Base-by-base conservation (phyloP, 176 grass and related monocot species). In the Rhynchospora pubera region DNA sequence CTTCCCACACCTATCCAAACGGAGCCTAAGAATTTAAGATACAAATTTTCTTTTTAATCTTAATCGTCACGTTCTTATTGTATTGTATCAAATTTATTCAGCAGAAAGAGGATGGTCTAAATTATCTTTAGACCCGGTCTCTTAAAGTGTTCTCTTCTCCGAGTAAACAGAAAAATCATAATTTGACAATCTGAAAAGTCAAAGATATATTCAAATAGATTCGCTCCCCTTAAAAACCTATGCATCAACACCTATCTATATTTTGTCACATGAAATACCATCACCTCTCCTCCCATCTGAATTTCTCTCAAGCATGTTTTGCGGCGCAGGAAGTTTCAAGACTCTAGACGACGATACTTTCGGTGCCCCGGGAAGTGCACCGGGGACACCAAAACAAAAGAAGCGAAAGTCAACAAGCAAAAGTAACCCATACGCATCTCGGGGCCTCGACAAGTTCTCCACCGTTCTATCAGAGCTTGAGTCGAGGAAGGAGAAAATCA, bases 401-500 rank as follows among this genome's bases (percentile, higher is more conserved):
- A 74, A 42, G 65, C 81, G 69, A 46, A 87, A 85, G 84, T 82
- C 78, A 65, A 79, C 83, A 23, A 45, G 62, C 74, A 89, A 75
- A 61, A 87, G 21, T 52, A 94, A 98, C 76, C 96, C 92, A 6
- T 98, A 90, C 57, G 85, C 96, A 59, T 78, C 87, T 69, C 85
- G 89, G 43, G 96, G 96, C 50, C 92, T 98, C 0, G 96, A 98
- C 79, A 98, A 98, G 87, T 98, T 91, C 96, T 94, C 92, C 67
- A 87, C 89, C 45, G 85, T 98, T 58, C 8, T 93, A 12, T 84
- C 85, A 0, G 96, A 98, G 82, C 96, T 98, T 28, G 87, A 98
- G 85, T 85, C 92, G 12, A 85, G 85, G 69, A 80, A 89, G 64
- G 84, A 88, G 84, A 88, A 24, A 72, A 91, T 98, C 84, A 90